Conservation (phyloP, 768 basidiomycete species). For the Cantharellus cinnabarinus region DNA sequence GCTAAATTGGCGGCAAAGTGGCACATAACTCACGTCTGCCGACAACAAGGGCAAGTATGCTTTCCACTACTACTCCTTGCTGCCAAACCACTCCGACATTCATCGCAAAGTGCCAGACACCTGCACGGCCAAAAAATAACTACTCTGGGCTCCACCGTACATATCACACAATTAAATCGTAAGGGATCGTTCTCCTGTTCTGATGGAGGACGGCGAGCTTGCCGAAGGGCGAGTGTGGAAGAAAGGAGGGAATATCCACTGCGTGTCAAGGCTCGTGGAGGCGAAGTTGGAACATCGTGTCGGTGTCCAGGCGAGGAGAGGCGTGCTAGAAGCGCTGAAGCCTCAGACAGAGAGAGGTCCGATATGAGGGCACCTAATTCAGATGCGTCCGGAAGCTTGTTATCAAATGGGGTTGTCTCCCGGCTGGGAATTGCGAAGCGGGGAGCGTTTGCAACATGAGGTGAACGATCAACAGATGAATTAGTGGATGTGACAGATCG, state of each 20-base stretch:
- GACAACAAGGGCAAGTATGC: constrained; percentile 49
- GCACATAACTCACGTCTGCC: constrained; percentile 20
- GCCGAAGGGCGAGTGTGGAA: constrained; percentile 34
- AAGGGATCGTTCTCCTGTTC: constrained; percentile 7
- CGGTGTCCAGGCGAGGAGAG: neutral
- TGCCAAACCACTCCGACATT: constrained; percentile 40
- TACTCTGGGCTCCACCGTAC: constrained; percentile 43
- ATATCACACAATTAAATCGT: constrained; percentile 40
- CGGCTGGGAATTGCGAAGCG: too few species aligned
- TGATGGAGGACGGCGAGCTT: constrained; percentile 28
- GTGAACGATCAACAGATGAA: too few species aligned
- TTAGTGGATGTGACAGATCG: too few species aligned
- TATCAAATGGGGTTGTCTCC: too few species aligned
- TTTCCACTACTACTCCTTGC: constrained; percentile 33
- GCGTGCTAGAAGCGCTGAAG: constrained; percentile 9
- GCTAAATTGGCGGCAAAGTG: neutral
- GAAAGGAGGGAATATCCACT: constrained; percentile 20
- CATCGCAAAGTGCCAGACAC: constrained; percentile 46
- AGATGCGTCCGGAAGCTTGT: too few species aligned
- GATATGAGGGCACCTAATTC: too few species aligned
- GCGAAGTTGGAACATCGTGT: constrained; percentile 21
- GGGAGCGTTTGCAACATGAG: too few species aligned
- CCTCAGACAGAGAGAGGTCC: too few species aligned
- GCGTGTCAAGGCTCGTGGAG: constrained; percentile 33
- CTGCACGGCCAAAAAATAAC: constrained; percentile 78